Evolutionary conservation across 495 filamentous ascomycete species (phyloP).

Genomic region (Penicillium dipodomyicola): DNA sequence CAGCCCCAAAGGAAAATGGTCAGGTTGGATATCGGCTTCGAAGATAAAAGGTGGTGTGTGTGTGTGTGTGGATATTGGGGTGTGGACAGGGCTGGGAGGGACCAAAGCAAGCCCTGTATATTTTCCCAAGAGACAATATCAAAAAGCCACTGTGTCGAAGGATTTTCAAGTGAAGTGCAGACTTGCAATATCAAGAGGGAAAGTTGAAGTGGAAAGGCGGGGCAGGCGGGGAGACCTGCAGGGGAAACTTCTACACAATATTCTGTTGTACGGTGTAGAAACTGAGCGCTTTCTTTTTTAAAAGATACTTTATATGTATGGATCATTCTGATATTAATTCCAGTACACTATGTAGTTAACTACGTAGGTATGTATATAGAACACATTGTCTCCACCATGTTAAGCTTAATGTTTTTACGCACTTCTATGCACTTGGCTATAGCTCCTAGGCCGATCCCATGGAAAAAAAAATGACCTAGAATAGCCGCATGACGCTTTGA

Average conservation of each 20-base stretch:
- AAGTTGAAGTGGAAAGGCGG: slow-evolving; percentile 16
- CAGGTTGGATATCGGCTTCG: background rate
- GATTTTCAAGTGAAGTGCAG: too few species aligned
- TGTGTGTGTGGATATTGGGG: background rate
- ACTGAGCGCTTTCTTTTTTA: background rate
- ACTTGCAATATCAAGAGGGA: slow-evolving; percentile 3
- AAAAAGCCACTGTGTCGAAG: background rate
- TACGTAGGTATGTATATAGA: background rate
- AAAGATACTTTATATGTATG: background rate
- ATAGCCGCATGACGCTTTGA: slow-evolving; percentile 6
- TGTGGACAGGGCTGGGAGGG: background rate
- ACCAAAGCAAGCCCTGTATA: background rate
- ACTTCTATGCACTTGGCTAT: slow-evolving; percentile 1
- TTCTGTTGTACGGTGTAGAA: background rate
- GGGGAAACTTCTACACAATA: background rate
- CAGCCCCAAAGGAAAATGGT: background rate
- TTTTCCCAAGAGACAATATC: background rate
- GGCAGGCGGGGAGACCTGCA: slow-evolving; percentile 26
- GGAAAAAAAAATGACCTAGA: background rate
- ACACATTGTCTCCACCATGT: background rate
- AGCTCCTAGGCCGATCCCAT: background rate
- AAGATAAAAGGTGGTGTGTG: background rate
- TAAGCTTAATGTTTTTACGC: slow-evolving; percentile 1
- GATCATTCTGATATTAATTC: background rate
- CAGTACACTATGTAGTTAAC: background rate